phyloP scores from a whole-genome alignment of 2,329 filamentous ascomycete genomes.

The Whalleya microplaca region DNA sequence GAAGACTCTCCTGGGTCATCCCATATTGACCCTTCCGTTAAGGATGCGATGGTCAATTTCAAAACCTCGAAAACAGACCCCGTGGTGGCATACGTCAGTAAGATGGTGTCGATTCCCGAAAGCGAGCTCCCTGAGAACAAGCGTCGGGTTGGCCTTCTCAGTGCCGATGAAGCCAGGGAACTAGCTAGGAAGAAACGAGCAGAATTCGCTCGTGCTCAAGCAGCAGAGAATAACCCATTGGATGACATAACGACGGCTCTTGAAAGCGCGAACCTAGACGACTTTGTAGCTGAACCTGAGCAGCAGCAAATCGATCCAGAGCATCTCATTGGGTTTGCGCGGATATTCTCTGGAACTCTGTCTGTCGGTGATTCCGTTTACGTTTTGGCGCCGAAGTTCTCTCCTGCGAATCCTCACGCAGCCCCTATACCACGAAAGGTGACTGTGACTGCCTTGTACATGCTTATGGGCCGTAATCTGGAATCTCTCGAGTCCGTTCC shows the following conservation, averaged over 20 bases:
- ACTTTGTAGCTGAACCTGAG: slow-evolving; percentile 49
- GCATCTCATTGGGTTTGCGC: slow-evolving; percentile 90
- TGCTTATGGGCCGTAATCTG: slow-evolving; percentile 91
- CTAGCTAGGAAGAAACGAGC: slow-evolving; percentile 86
- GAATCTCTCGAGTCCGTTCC: slow-evolving; percentile 84
- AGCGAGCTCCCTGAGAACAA: slow-evolving; percentile 91
- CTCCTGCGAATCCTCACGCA: slow-evolving; percentile 74
- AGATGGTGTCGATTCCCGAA: slow-evolving; percentile 94
- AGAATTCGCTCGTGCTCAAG: slow-evolving; percentile 81
- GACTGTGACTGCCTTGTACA: slow-evolving; percentile 84
- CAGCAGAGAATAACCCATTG: slow-evolving; percentile 56
- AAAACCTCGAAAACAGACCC: slow-evolving; percentile 72
- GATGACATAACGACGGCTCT: slow-evolving; percentile 64
- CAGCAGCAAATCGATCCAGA: slow-evolving; percentile 73
- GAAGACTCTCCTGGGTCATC: slow-evolving; percentile 77
- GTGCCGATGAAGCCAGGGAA: slow-evolving; percentile 86
- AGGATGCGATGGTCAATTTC: slow-evolving; percentile 82
- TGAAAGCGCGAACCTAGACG: slow-evolving; percentile 62
- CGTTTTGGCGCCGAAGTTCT: slow-evolving; percentile 91
- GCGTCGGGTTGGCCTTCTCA: slow-evolving; percentile 71
- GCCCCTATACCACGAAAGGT: slow-evolving; percentile 78
- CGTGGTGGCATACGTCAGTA: slow-evolving; percentile 93
- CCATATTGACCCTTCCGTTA: slow-evolving; percentile 69
- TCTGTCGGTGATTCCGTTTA: slow-evolving; percentile 90
- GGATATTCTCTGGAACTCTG: slow-evolving; percentile 88